A percentile compares a stretch with the other conserved stretches of the same genome.
These are phyloP conservation scores for Aphanocladium album DNA, from an alignment of 2,329 filamentous ascomycete genomes.

Conservation along the genomic window DNA sequence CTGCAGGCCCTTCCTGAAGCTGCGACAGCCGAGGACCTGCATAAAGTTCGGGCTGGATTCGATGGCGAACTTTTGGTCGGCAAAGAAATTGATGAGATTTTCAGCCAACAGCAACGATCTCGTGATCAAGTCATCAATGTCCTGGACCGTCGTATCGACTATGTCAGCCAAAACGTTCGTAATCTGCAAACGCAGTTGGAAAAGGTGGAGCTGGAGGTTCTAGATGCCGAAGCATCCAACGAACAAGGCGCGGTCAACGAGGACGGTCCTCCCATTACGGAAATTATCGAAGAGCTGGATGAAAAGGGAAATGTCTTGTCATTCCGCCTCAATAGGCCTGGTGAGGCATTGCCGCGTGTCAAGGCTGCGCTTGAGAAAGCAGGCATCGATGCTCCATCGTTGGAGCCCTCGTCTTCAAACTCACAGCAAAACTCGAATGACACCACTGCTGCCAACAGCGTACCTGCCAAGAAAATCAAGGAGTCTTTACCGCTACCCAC, in stretches of 20 bases:
- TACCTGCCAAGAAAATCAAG: background rate
- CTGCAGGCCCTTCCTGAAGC: conserved; percentile 53
- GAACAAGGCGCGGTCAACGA: conserved; percentile 60
- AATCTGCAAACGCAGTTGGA: conserved; percentile 70
- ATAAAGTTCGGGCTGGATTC: conserved; percentile 53
- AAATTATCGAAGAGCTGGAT: conserved; percentile 89
- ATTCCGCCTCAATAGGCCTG: conserved; percentile 60
- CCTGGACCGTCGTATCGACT: conserved; percentile 71
- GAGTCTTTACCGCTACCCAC: background rate
- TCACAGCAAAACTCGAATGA: background rate
- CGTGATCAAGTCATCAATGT: conserved; percentile 53
- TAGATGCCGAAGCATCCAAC: conserved; percentile 54
- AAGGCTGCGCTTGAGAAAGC: conserved; percentile 70
- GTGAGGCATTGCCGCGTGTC: conserved; percentile 61
- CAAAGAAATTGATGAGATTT: conserved; percentile 48
- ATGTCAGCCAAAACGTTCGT: conserved; percentile 76
- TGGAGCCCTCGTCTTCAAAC: background rate
- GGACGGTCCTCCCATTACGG: conserved; percentile 71
- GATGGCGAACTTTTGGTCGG: conserved; percentile 58
- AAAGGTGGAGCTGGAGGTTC: conserved; percentile 63
- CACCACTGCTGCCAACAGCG: background rate
- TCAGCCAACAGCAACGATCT: conserved; percentile 27
- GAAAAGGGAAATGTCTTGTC: conserved; percentile 82
- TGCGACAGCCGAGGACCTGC: conserved; percentile 44
- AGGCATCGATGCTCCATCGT: conserved; percentile 42